Evolutionary conservation across 1,139 yeast species (phyloP).

Genomic region (Kodamaea plutei): DNA sequence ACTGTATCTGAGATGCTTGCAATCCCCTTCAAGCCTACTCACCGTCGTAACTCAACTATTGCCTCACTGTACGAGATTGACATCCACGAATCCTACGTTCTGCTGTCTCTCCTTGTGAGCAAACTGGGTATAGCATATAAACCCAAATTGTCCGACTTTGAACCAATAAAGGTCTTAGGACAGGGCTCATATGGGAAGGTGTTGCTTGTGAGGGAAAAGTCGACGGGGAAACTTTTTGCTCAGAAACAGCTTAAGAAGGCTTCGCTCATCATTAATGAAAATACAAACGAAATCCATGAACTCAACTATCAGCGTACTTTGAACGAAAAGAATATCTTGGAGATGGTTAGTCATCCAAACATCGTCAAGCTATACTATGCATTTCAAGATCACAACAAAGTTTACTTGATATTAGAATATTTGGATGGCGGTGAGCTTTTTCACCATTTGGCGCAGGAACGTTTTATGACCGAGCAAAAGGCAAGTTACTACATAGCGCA

Average conservation of each 20-base stretch:
- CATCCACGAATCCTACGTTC: slow-evolving; percentile 19
- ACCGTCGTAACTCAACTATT: slow-evolving; percentile 15
- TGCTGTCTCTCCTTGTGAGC: slow-evolving; percentile 12
- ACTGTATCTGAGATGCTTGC: slow-evolving; percentile 18
- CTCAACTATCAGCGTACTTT: slow-evolving; percentile 37
- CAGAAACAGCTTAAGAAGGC: slow-evolving; percentile 42
- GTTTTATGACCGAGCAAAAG: slow-evolving; percentile 58
- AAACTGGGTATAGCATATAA: slow-evolving; percentile 9
- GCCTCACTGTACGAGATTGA: slow-evolving; percentile 23
- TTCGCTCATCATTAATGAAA: slow-evolving; percentile 35
- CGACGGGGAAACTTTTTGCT: slow-evolving; percentile 34
- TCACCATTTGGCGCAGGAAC: slow-evolving; percentile 59
- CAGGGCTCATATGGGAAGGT: slow-evolving; percentile 44
- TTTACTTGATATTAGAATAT: slow-evolving; percentile 78
- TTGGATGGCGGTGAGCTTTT: slow-evolving; percentile 93
- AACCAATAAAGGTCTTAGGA: slow-evolving; percentile 37
- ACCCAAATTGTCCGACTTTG: slow-evolving; percentile 26
- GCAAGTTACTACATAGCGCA: slow-evolving; percentile 86
- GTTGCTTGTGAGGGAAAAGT: slow-evolving; percentile 32
- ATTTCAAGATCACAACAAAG: slow-evolving; percentile 76
- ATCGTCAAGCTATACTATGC: slow-evolving; percentile 88
- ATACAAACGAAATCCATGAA: slow-evolving; percentile 31
- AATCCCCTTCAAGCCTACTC: slow-evolving; percentile 13
- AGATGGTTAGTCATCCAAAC: slow-evolving; percentile 66
- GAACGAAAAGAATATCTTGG: slow-evolving; percentile 41